phyloP scores from a whole-genome alignment of 768 basidiomycete species.

The Leucocoprinus leucothites region DNA sequence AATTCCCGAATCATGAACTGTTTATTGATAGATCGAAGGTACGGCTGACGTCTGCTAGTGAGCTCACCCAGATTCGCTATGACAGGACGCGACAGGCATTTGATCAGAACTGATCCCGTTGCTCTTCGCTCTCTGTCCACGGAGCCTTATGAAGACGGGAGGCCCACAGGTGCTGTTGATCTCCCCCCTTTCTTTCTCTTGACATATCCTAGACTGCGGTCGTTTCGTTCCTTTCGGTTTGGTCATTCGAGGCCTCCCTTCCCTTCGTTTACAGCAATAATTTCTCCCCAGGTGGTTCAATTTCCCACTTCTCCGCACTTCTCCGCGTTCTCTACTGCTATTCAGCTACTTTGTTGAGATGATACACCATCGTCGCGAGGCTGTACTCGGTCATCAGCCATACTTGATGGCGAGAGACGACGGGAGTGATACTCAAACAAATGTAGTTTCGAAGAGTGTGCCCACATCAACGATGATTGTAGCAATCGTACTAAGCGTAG shows the following conservation, averaged over 20 bases:
- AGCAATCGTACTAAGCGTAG: conserved; percentile 25
- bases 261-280: neutral
- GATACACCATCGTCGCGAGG: conserved; percentile 3
- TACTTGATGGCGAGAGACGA: conserved; percentile 5
- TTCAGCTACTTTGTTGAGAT: neutral
- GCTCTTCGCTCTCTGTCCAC: neutral
- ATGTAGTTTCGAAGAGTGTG: conserved; percentile 9
- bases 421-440: neutral
- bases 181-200: neutral
- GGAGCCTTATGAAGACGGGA: neutral
- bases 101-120: conserved; percentile 12
- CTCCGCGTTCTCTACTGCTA: neutral
- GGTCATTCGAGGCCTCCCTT: neutral
- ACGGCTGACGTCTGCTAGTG: neutral
- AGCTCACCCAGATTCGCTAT: neutral
- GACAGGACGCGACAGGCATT: conserved; percentile 10
- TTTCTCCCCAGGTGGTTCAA: neutral
- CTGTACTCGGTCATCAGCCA: neutral
- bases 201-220: neutral
- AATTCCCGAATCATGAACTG: neutral
- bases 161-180: neutral
- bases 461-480: conserved; percentile 29
- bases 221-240: neutral
- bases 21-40: neutral
- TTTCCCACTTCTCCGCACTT: no score